phyloP scores from a whole-genome alignment of 768 basidiomycete species.

The Tephrocybe sp. region DNA sequence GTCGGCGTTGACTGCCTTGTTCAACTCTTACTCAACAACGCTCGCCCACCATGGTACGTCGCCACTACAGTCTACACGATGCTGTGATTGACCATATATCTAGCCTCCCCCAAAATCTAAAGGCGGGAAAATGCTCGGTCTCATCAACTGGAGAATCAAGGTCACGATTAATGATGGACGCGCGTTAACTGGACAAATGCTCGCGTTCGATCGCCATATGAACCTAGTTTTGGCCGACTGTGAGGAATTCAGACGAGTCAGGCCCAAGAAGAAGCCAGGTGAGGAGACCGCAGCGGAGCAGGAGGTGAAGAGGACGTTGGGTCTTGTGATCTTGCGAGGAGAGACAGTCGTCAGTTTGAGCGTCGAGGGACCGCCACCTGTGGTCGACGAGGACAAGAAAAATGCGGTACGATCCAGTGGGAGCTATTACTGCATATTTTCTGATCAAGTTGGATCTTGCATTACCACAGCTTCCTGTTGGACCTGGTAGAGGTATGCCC shows the following conservation, averaged over 20 bases:
- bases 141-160: slow-evolving; percentile 97
- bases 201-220: slow-evolving; percentile 99
- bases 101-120: slow-evolving; percentile 96
- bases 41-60: slow-evolving; percentile 55
- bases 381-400: slow-evolving; percentile 88
- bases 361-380: slow-evolving; percentile 94
- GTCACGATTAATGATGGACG: slow-evolving; percentile 98
- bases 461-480: slow-evolving; percentile 63
- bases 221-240: slow-evolving; percentile 98
- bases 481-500: slow-evolving; percentile 93
- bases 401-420: slow-evolving; percentile 53
- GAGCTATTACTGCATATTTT: not conserved
- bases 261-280: slow-evolving; percentile 88
- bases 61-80: not conserved
- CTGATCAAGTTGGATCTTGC: slow-evolving; percentile 12
- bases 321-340: slow-evolving; percentile 95
- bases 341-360: slow-evolving; percentile 94
- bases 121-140: slow-evolving; percentile 96
- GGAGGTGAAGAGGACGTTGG: slow-evolving; percentile 94
- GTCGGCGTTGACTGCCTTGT: slow-evolving; percentile 13
- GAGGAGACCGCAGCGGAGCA: slow-evolving; percentile 77
- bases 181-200: slow-evolving; percentile 95
- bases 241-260: slow-evolving; percentile 93
- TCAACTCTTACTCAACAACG: slow-evolving; percentile 12
- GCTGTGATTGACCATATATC: slow-evolving; percentile 13